Evolutionary conservation across 78 protist species (phyloP), one percentile per base, ranked within the genome.

Genomic region (Planoprotostelium fungivorum): DNA sequence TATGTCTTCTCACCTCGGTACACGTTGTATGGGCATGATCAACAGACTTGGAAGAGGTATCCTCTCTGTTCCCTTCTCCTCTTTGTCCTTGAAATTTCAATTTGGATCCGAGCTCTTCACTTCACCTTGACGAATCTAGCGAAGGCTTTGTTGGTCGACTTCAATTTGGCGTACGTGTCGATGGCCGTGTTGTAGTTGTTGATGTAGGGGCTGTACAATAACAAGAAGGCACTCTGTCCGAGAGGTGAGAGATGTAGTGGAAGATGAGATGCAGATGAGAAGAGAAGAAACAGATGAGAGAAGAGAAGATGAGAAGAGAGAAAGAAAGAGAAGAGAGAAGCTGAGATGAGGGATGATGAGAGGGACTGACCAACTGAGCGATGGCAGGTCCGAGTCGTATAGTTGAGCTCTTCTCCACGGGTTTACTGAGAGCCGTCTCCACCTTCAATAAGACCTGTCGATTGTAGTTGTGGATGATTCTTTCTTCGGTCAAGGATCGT

Each of bases 151-250:
- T 89, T 92, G 38, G 89, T 86, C 85, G 83, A 85, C 35, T 38
- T 88, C 1, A 37, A 35, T 29, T 92, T 92, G 10, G 89, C 85
- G 87, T 84, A 89, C 0, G 87, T 89, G 37, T 92, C 90, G 34
- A 92, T 92, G 29, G 94, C 87, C 51, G 86, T 83, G 38, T 92
- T 92, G 89, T 92, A 92, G 29, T 92, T 92, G 84, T 92, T 92
- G 36, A 92, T 92, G 31, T 89, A 92, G 90, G 90, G 87, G 84
- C 92, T 89, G 89, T 92, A 92, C n/a, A 89, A 89, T n/a, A 88
- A 88, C 94, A 92, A 87, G 28, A 89, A 92, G 34, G 85, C 91
- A 37, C 86, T 87, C 73, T 51, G 16, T 16, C n/a, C n/a, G n/a
- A n/a, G n/a, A n/a, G n/a, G n/a, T n/a, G n/a, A n/a, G n/a, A n/a